Conservation (phyloP, 176 grass and related monocot species). For the Triticum urartu region DNA sequence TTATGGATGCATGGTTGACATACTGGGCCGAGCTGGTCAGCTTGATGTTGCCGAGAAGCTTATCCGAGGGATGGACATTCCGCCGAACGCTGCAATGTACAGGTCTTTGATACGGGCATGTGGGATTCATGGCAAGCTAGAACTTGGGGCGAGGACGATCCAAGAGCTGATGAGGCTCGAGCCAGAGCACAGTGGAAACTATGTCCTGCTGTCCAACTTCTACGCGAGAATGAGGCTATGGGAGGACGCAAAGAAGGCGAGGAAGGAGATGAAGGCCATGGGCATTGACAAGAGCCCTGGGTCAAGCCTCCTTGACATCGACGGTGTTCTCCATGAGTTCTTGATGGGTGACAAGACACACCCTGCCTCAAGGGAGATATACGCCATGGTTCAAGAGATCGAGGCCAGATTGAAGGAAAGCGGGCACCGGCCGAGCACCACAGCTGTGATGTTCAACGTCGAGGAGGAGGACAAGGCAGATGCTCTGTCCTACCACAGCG, state of each 20-base stretch:
- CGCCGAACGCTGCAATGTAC: constrained; percentile 26
- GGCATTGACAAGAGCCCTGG: constrained; percentile 50
- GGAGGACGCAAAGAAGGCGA: constrained; percentile 29
- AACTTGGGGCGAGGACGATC: constrained; percentile 37
- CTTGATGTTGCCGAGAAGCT: constrained; percentile 31
- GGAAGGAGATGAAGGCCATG: constrained; percentile 42
- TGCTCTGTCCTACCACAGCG: constrained; percentile 36
- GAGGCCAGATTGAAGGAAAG: constrained; percentile 1
- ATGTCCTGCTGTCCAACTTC: constrained; percentile 34
- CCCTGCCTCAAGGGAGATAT: constrained; percentile 24
- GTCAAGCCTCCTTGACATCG: constrained; percentile 36
- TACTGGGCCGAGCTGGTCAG: constrained; percentile 43
- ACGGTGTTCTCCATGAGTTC: constrained; percentile 51
- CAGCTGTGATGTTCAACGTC: constrained; percentile 36
- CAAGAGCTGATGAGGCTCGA: constrained; percentile 19
- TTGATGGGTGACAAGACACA: constrained; percentile 40
- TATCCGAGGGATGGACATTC: constrained; percentile 24
- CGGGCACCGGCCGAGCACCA: constrained; percentile 5
- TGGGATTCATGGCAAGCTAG: constrained; percentile 25
- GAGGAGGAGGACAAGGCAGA: constrained; percentile 53
- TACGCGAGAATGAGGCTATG: constrained; percentile 30
- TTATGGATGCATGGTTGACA: constrained; percentile 52
- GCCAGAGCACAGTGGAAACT: constrained; percentile 32
- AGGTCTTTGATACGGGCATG: constrained; percentile 38
- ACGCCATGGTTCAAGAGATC: constrained; percentile 40